A percentile compares a stretch with the other conserved stretches of the same genome.
These are phyloP conservation scores for Kwoniella botswanensis DNA, from an alignment of 768 basidiomycete species.

Conservation along the genomic window DNA sequence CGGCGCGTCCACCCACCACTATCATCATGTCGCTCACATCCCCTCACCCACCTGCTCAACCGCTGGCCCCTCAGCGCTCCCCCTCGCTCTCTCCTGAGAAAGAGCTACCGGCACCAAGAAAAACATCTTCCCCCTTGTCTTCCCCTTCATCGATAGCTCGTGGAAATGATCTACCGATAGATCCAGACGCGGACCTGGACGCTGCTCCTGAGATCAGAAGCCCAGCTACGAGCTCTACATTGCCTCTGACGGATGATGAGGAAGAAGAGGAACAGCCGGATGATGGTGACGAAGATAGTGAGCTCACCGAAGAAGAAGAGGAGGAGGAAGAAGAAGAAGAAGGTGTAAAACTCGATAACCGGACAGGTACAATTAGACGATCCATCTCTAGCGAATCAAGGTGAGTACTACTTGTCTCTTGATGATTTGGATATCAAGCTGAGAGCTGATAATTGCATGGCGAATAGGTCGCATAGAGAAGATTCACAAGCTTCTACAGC, in stretches of 20 bases:
- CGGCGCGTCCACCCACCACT: too few relatives aligned
- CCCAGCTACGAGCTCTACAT: constrained; percentile 22
- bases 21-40: background rate
- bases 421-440: background rate
- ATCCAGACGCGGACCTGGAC: background rate
- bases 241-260: constrained; percentile 39
- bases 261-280: constrained; percentile 32
- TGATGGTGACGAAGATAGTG: constrained; percentile 5
- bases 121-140: constrained; percentile 24
- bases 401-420: background rate
- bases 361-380: constrained; percentile 1
- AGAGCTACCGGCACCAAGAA: constrained; percentile 13
- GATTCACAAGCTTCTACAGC: constrained; percentile 23
- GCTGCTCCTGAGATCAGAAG: constrained; percentile 2
- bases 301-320: constrained; percentile 16
- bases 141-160: constrained; percentile 12
- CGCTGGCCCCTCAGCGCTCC: background rate
- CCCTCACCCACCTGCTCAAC: background rate
- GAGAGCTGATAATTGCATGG: too few relatives aligned
- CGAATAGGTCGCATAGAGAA: constrained; percentile 4
- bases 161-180: background rate
- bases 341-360: background rate
- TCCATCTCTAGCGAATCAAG: constrained; percentile 1
- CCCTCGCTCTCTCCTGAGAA: background rate
- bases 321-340: constrained; percentile 19